phyloP scores from a whole-genome alignment of 228 moss, liverwort and hornwort genomes.

The Sphagnum fallax region DNA sequence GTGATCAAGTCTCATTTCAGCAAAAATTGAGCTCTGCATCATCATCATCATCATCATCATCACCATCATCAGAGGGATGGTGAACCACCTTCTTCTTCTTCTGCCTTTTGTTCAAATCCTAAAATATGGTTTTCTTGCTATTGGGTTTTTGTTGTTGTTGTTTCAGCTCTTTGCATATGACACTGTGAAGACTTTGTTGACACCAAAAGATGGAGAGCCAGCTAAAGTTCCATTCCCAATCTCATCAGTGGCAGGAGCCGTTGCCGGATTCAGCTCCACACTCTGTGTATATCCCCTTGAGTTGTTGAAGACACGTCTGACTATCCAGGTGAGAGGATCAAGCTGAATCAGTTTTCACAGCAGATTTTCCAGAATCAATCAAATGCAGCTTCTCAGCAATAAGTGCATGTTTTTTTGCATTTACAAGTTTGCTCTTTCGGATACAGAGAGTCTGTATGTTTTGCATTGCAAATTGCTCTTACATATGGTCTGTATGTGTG shows the following conservation, averaged over 20 bases:
- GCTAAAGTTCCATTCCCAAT: conserved; percentile 37
- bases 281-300: conserved; percentile 44
- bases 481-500: too few relatives aligned
- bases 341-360: too few relatives aligned
- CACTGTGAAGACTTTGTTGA: conserved; percentile 38
- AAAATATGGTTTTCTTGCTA: background rate
- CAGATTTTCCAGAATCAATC: too few relatives aligned
- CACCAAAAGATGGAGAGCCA: conserved; percentile 27
- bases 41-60: too few relatives aligned
- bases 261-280: conserved; percentile 44
- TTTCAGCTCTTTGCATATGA: conserved; percentile 49
- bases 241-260: conserved; percentile 41
- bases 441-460: too few relatives aligned
- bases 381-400: too few relatives aligned
- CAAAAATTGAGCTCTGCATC: background rate
- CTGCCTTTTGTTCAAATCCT: background rate
- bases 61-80: background rate
- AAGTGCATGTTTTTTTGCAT: too few relatives aligned
- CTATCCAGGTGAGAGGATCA: conserved; percentile 28
- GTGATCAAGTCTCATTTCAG: background rate
- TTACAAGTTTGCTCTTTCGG: too few relatives aligned
- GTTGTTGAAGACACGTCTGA: conserved; percentile 45
- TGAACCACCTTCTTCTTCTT: background rate
- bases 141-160: background rate
- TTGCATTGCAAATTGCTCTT: too few relatives aligned